Evolutionary conservation across 306 rosid genomes (phyloP), one percentile per base, ranked within the genome.

Genomic region (Carpinus viminea): DNA sequence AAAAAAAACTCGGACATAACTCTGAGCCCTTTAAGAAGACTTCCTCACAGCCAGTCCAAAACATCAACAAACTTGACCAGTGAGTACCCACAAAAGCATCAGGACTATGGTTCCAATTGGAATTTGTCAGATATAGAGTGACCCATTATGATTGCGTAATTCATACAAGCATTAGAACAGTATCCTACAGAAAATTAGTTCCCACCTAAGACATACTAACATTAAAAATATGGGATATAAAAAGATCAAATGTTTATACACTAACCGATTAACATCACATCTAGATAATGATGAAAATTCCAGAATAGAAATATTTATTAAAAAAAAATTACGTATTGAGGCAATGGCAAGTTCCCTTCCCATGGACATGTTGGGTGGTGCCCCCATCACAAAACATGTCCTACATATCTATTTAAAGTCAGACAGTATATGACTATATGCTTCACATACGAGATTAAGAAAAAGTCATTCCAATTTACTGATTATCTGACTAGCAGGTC

Each of bases 281-380:
- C 48, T 61, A 8, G 51, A 43, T 41, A 62, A 74, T 65, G 61
- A 34, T 71, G 34, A 81, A 34, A 57, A 34, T 72, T 2, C 43
- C 10, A 79, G 62, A 69, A 7, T 56, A 59, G 79, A 47, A 76
- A 76, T 62, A 73, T 50, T 59, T 62, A 4, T 2, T 51, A 70
- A 36, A 70, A 52, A 52, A 28, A 20, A 57, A 21, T 10, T 1
- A 59, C 10, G 38, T 17, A 41, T 18, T 12, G 17, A 68, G 72
- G 28, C 16, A 18, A n/a, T n/a, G 72, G 72, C 28, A 62, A 62
- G 45, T 28, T 12, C 69, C n/a, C 69, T 59, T 59, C 65, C 65
- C 8, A 0, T 0, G 16, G 28, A 21, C 12, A 21, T 59, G 7
- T 0, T 59, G 65, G 34, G 28, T 4, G 12, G 65, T 36, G 26